Conservation (phyloP, 495 filamentous ascomycete species). For the Talaromyces thailandensis region DNA sequence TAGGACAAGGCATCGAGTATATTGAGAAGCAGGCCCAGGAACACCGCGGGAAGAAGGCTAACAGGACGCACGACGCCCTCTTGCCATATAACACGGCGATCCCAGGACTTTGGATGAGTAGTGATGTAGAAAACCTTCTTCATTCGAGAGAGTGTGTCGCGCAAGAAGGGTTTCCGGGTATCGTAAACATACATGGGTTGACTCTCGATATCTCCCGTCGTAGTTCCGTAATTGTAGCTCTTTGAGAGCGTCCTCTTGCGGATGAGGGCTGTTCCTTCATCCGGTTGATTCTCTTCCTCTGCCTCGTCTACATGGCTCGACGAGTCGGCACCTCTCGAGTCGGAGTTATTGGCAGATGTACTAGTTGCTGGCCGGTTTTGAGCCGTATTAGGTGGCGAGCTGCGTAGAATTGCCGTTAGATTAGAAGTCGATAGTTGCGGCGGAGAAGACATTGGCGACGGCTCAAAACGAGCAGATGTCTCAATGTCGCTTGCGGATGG, state of each 20-base stretch:
- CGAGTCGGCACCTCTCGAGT: neutral
- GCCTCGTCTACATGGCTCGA: slow-evolving; percentile 1
- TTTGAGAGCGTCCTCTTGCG: slow-evolving; percentile 20
- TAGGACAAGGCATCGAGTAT: slow-evolving; percentile 93
- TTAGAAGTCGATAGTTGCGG: neutral
- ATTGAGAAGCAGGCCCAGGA: slow-evolving; percentile 83
- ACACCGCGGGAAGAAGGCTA: slow-evolving; percentile 69
- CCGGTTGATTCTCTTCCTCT: slow-evolving; percentile 12
- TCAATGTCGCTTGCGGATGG: neutral
- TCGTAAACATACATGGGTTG: slow-evolving; percentile 11
- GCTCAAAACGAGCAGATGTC: neutral
- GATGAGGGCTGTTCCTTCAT: slow-evolving; percentile 36
- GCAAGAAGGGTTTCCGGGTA: neutral
- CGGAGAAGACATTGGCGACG: neutral
- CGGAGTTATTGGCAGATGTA: slow-evolving; percentile 9
- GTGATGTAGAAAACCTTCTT: slow-evolving; percentile 19
- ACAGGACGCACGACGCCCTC: slow-evolving; percentile 56
- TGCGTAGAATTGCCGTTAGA: neutral
- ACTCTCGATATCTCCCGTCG: slow-evolving; percentile 27
- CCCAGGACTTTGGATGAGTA: slow-evolving; percentile 62
- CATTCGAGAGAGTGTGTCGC: slow-evolving; percentile 14
- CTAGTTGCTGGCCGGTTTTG: slow-evolving; percentile 11
- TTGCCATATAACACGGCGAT: slow-evolving; percentile 53
- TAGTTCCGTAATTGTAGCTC: slow-evolving; percentile 20
- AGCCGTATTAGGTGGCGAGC: neutral